Evolutionary conservation across 1,139 yeast genomes (phyloP), one percentile per base, ranked within the genome.

Genomic region (Candida neerlandica): DNA sequence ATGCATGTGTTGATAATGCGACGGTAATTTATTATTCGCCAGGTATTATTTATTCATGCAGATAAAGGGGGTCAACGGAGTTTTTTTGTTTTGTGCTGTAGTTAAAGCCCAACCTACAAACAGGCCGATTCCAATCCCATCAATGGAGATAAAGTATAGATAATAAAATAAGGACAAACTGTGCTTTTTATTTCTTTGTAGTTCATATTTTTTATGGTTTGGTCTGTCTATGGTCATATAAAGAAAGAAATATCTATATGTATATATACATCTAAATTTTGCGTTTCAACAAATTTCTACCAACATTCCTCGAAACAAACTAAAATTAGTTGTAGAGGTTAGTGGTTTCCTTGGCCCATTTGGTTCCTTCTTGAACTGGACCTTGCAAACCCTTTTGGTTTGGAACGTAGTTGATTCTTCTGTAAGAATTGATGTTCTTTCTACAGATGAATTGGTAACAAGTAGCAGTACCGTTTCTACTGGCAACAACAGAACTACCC

Each of bases 401-500:
- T 48, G 96, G 95, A 65, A 88, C 75, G 64, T 88, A 89, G 66
- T 89, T 88, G 57, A 89, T 78, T 71, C 96, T 85, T 70, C 89
- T 94, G 69, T 86, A 86, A 54, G 89, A 76, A 73, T 90, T 91
- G 64, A 90, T 67, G 72, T 90, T 90, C 83, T 90, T 91, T 79
- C 97, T 86, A 76, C 90, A 79, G 47, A 88, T 86, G 66, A 90
- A 88, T 77, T 90, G 97, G 78, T 82, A 91, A 72, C 96, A 89
- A 48, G 96, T 83, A 45, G 97, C 96, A 61, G 94, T 85, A 60
- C 97, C 96, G 75, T 90, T 96, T 80, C 97, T 89, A 29, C 96
- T 82, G 56, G 88, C 85, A 63, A 90, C 86, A 52, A 87, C 82
- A 21, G 96, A 86, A 50, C 80, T 80, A 55, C 96, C 89, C 65